Conservation (phyloP, 2,329 filamentous ascomycete genomes). For the Septoria petroselini region DNA sequence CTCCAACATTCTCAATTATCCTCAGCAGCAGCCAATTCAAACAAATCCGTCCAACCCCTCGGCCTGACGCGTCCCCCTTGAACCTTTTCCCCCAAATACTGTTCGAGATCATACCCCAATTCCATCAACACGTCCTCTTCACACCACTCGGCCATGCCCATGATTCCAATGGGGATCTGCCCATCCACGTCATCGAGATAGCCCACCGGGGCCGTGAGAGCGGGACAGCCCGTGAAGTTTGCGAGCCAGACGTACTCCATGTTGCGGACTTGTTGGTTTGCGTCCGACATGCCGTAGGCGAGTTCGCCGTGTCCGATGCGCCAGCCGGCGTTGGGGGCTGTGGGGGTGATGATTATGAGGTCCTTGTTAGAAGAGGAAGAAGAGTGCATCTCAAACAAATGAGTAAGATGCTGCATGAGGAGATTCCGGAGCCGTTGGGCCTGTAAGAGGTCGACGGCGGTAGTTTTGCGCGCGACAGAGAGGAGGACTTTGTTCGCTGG, state of each 20-base stretch:
- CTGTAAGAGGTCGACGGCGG: conserved; percentile 67
- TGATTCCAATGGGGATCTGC: conserved; percentile 53
- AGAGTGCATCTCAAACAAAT: conserved; percentile 66
- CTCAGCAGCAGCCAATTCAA: conserved; percentile 26
- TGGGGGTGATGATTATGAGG: conserved; percentile 75
- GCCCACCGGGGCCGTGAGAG: conserved; percentile 70
- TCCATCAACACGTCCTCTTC: conserved; percentile 52
- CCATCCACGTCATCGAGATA: conserved; percentile 60
- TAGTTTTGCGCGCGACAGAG: conserved; percentile 60
- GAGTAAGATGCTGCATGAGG: conserved; percentile 74
- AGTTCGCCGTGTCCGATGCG: conserved; percentile 56
- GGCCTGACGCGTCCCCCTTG: conserved; percentile 39
- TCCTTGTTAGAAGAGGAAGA: no score
- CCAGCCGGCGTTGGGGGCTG: conserved; percentile 73
- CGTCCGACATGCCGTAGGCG: conserved; percentile 65
- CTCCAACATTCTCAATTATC: background rate
- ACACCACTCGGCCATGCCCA: conserved; percentile 57
- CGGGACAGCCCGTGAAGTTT: conserved; percentile 76
- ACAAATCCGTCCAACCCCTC: conserved; percentile 42
- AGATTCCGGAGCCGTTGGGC: conserved; percentile 70
- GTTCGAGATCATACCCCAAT: conserved; percentile 53
- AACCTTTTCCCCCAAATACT: conserved; percentile 42
- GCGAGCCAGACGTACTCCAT: conserved; percentile 87
- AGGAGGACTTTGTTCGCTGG: conserved; percentile 68
- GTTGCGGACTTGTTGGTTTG: conserved; percentile 66